Conservation (phyloP, 139 green algal genomes). For the Chlorella sorokiniana region DNA sequence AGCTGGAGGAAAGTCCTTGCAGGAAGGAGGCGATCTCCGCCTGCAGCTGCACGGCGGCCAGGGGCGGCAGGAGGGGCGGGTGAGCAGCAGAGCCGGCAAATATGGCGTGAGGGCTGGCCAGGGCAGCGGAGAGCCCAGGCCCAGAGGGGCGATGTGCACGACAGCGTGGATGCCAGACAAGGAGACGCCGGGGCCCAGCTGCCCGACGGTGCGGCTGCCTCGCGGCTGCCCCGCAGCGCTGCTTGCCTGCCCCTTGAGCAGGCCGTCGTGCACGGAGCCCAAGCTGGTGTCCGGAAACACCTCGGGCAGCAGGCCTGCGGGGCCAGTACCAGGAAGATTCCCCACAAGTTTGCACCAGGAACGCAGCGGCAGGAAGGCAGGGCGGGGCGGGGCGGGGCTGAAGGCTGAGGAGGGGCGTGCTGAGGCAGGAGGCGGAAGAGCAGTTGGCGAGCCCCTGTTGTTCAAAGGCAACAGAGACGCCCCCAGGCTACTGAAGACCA, state of each 20-base stretch:
- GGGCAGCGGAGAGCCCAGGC: background rate
- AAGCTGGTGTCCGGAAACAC: conserved; percentile 40
- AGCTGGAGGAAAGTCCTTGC: background rate
- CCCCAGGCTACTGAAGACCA: too few relatives aligned
- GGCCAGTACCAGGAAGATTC: conserved; percentile 23
- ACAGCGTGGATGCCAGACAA: background rate
- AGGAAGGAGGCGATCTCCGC: background rate
- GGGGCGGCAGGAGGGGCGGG: background rate
- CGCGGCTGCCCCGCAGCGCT: too few relatives aligned
- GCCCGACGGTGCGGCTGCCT: too few relatives aligned
- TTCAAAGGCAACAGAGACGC: too few relatives aligned
- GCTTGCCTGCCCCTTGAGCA: conserved; percentile 33
- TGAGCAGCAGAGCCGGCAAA: background rate
- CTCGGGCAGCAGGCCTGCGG: conserved; percentile 6
- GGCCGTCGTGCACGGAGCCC: conserved; percentile 30
- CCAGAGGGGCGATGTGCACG: background rate
- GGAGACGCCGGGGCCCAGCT: background rate
- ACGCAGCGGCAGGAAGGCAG: too few relatives aligned
- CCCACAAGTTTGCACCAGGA: too few relatives aligned
- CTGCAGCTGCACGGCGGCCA: background rate
- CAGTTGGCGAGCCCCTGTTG: too few relatives aligned
- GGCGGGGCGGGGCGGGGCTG: too few relatives aligned
- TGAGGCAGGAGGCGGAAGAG: too few relatives aligned
- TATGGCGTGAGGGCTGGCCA: background rate
- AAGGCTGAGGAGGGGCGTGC: too few relatives aligned